Conservation (phyloP, 768 basidiomycete genomes). For the Termitomyces sp. region DNA sequence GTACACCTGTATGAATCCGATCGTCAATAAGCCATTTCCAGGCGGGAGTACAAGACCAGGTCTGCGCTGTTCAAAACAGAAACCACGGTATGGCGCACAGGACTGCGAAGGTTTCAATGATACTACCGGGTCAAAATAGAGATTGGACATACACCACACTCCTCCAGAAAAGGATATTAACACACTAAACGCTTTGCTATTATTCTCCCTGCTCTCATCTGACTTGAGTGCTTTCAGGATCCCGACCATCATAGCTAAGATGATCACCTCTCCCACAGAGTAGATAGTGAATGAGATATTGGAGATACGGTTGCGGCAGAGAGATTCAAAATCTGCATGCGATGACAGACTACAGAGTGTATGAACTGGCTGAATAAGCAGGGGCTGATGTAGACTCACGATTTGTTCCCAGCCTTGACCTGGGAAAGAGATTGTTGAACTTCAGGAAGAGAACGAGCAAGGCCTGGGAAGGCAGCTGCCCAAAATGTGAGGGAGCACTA, state of each 20-base stretch:
- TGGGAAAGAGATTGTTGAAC: constrained; percentile 47
- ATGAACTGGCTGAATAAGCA: neutral
- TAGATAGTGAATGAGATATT: constrained; percentile 70
- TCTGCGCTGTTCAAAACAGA: constrained; percentile 59
- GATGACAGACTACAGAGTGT: constrained; percentile 31
- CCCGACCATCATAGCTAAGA: constrained; percentile 70
- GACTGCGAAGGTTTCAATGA: constrained; percentile 28
- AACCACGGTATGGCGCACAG: constrained; percentile 71
- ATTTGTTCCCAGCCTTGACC: constrained; percentile 36
- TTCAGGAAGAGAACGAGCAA: constrained; percentile 65
- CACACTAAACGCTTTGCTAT: constrained; percentile 69
- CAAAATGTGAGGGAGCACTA: constrained; percentile 73
- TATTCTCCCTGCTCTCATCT: constrained; percentile 58
- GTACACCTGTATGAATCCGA: constrained; percentile 66
- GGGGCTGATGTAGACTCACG: constrained; percentile 24
- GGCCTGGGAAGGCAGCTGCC: constrained; percentile 78
- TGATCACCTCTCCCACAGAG: constrained; percentile 64
- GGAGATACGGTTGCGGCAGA: constrained; percentile 66
- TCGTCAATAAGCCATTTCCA: constrained; percentile 47
- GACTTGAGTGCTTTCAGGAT: constrained; percentile 63
- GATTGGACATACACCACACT: constrained; percentile 53
- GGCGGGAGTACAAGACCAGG: constrained; percentile 58
- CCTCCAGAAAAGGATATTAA: constrained; percentile 77
- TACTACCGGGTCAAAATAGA: neutral
- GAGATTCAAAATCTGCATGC: constrained; percentile 51